These are phyloP conservation scores for Colletotrichum phormii DNA, from an alignment of 2,329 filamentous ascomycete genomes.

Conservation along the genomic window DNA sequence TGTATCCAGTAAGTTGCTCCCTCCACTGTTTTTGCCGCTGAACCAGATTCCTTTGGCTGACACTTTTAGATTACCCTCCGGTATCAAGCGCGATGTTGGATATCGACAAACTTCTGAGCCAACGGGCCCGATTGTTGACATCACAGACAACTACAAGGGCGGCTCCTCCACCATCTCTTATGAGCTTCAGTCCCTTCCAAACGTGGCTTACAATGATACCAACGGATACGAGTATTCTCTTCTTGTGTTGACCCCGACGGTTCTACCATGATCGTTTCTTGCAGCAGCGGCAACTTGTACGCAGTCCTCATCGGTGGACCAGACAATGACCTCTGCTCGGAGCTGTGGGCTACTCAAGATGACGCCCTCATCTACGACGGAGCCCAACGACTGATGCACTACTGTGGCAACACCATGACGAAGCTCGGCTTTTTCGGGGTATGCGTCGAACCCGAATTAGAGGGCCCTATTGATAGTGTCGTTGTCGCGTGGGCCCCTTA, in stretches of 20 bases:
- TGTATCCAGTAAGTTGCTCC: too few species aligned
- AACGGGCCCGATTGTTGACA: too few species aligned
- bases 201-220: too few species aligned
- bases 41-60: too few species aligned
- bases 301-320: constrained; percentile 38
- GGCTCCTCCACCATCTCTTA: too few species aligned
- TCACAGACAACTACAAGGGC: too few species aligned
- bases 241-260: constrained; percentile 38
- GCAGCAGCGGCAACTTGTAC: constrained; percentile 50
- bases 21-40: too few species aligned
- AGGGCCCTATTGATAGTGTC: constrained; percentile 37
- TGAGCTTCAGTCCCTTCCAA: too few species aligned
- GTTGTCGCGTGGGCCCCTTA: constrained; percentile 39
- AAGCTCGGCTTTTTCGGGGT: constrained; percentile 39
- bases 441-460: constrained; percentile 38
- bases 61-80: too few species aligned
- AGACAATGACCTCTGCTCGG: constrained; percentile 39
- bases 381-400: constrained; percentile 44
- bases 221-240: constrained; percentile 38
- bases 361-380: constrained; percentile 41
- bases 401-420: constrained; percentile 48
- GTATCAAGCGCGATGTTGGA: too few species aligned
- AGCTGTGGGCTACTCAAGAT: constrained; percentile 40
- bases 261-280: constrained; percentile 43
- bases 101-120: too few species aligned